Percentiles rank a stretch among this genome's conserved stretches.
Conservation (phyloP, 2,329 filamentous ascomycete species). For the Paracorniculantispora psalliotae region DNA sequence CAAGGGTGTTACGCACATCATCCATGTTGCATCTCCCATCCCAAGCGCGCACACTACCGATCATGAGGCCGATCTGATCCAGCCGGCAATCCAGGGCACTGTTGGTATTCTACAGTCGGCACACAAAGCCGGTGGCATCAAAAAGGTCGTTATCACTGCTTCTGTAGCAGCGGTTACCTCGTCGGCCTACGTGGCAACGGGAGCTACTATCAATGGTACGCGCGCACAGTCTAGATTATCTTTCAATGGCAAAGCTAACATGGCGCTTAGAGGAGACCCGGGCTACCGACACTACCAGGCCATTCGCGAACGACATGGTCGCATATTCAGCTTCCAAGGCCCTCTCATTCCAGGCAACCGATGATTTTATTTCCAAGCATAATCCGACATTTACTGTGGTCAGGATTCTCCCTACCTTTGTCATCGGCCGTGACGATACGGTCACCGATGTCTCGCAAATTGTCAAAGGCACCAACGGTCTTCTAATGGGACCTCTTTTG, state of each 20-base stretch:
- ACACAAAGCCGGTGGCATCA: slow-evolving; percentile 26
- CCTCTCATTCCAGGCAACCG: slow-evolving; percentile 27
- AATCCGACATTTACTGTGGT: slow-evolving; percentile 32
- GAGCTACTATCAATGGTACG: slow-evolving; percentile 9
- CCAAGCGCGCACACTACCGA: slow-evolving; percentile 14
- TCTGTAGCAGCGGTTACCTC: slow-evolving; percentile 26
- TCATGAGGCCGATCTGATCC: slow-evolving; percentile 21
- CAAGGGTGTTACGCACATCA: slow-evolving; percentile 32
- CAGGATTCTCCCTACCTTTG: slow-evolving; percentile 32
- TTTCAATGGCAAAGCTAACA: background rate
- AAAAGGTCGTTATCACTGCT: slow-evolving; percentile 38
- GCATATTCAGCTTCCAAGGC: slow-evolving; percentile 34
- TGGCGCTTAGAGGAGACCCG: background rate
- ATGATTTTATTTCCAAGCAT: slow-evolving; percentile 28
- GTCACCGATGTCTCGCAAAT: slow-evolving; percentile 23
- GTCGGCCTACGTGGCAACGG: slow-evolving; percentile 13
- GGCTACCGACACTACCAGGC: slow-evolving; percentile 6
- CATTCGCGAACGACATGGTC: slow-evolving; percentile 26
- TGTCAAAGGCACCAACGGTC: slow-evolving; percentile 23
- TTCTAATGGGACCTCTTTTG: slow-evolving; percentile 29
- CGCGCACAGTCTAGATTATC: background rate
- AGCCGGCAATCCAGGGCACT: slow-evolving; percentile 32
- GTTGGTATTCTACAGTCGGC: slow-evolving; percentile 33
- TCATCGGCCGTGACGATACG: slow-evolving; percentile 32
- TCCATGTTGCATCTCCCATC: slow-evolving; percentile 27